Conservation (phyloP, 2,329 filamentous ascomycete genomes). For the Alternaria brassicicola region DNA sequence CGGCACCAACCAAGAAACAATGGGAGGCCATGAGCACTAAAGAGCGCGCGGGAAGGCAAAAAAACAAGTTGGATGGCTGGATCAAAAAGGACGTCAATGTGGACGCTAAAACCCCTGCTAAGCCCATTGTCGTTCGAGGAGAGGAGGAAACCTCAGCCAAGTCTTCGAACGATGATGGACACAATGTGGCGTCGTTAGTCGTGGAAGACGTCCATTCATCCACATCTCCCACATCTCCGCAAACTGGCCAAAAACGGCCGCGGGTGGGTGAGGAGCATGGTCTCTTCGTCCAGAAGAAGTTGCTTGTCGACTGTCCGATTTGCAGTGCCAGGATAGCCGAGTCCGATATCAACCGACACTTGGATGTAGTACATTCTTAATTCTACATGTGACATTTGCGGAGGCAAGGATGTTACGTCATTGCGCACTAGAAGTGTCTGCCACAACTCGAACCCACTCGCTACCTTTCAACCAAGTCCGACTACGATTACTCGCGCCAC, state of each 20-base stretch:
- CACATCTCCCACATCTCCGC: neutral
- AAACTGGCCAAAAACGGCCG: slow-evolving; percentile 30
- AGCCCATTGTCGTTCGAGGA: slow-evolving; percentile 7
- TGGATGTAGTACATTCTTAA: slow-evolving; percentile 42
- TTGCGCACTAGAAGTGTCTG: neutral
- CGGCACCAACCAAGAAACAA: slow-evolving; percentile 52
- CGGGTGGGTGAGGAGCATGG: slow-evolving; percentile 17
- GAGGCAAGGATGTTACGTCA: neutral
- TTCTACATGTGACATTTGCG: neutral
- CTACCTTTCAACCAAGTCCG: neutral
- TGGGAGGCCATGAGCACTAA: slow-evolving; percentile 47
- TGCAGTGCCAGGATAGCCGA: slow-evolving; percentile 40
- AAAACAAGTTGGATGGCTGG: slow-evolving; percentile 54
- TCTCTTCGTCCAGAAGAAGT: slow-evolving; percentile 22
- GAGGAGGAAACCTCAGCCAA: slow-evolving; percentile 16
- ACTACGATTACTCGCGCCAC: no score
- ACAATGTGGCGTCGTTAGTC: slow-evolving; percentile 9
- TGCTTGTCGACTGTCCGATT: slow-evolving; percentile 49
- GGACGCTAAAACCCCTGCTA: slow-evolving; percentile 21
- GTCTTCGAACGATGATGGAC: slow-evolving; percentile 13
- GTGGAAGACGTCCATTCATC: slow-evolving; percentile 8
- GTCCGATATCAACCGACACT: slow-evolving; percentile 49
- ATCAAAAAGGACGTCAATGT: slow-evolving; percentile 24
- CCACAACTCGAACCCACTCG: neutral
- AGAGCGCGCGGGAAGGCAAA: slow-evolving; percentile 52